Percentiles rank a stretch among this genome's conserved stretches.
phyloP scores from a whole-genome alignment of 331 rosid genomes.

The Dryas integrifolia region DNA sequence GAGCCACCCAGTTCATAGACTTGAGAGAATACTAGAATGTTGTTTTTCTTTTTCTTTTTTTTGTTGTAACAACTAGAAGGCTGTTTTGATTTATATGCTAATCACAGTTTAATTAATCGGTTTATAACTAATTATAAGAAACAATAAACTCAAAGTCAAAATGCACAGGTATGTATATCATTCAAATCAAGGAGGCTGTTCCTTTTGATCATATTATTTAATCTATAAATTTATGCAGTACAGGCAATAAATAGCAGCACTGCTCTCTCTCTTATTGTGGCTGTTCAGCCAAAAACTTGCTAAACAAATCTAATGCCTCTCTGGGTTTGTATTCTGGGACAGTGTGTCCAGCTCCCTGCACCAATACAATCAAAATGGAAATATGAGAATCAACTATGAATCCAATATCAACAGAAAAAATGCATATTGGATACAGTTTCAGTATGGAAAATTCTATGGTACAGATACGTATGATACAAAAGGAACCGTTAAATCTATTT shows the following conservation, averaged over 20 bases:
- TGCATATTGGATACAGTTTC: background rate
- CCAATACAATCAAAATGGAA: slow-evolving; percentile 13
- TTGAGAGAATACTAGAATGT: background rate
- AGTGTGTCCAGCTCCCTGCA: slow-evolving; percentile 80
- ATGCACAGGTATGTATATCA: background rate
- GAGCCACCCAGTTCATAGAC: background rate
- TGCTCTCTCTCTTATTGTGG: slow-evolving; percentile 18
- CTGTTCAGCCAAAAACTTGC: slow-evolving; percentile 49
- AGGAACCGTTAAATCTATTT: too few relatives aligned
- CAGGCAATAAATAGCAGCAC: background rate
- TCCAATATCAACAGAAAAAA: background rate
- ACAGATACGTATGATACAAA: too few relatives aligned
- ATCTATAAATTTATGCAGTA: background rate
- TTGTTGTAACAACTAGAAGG: too few relatives aligned
- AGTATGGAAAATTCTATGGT: background rate
- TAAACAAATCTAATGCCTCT: slow-evolving; percentile 56
- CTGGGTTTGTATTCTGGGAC: slow-evolving; percentile 80
- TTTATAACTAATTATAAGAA: background rate
- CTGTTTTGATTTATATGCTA: too few relatives aligned
- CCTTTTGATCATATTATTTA: background rate
- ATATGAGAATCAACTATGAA: background rate
- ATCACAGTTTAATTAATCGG: too few relatives aligned
- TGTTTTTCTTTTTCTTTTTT: too few relatives aligned
- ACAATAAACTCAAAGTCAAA: background rate
- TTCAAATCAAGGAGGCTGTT: background rate